Percentiles rank a stretch among this genome's conserved stretches.
These are phyloP conservation scores for Termitomyces titanicus DNA, from an alignment of 768 basidiomycete genomes.

Conservation along the genomic window DNA sequence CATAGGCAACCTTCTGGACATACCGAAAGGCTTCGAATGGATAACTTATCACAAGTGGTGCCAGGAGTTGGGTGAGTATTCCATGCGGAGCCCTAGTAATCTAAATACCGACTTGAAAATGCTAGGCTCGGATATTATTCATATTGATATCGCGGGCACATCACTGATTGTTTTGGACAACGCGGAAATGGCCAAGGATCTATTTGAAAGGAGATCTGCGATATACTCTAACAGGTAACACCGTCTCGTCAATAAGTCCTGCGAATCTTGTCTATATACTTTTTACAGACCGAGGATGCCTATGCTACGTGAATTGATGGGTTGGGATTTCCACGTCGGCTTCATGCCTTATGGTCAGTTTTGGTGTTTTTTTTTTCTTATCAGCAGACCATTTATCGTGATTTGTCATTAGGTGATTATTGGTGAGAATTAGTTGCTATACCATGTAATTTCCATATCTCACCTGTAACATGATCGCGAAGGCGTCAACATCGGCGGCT, in stretches of 20 bases:
- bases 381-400: neutral
- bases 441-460: neutral
- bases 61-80: neutral
- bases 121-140: conserved; percentile 21
- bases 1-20: neutral
- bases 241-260: neutral
- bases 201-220: conserved; percentile 22
- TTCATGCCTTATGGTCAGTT: conserved; percentile 14
- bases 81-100: neutral
- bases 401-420: conserved; percentile 2
- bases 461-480: neutral
- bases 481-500: conserved; percentile 24
- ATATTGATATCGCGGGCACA: conserved; percentile 18
- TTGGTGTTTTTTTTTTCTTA: neutral
- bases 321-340: conserved; percentile 16
- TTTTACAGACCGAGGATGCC: conserved; percentile 9
- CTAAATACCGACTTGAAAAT: neutral
- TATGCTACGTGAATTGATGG: conserved; percentile 24
- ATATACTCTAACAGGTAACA: conserved; percentile 16
- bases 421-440: neutral
- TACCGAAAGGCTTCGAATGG: neutral
- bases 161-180: conserved; percentile 22
- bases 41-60: conserved; percentile 1
- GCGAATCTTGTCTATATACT: neutral
- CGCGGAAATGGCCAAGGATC: conserved; percentile 17